Evolutionary conservation across 768 basidiomycete genomes (phyloP), one percentile per base, ranked within the genome.

Genomic region (Leccinum barrowsii): DNA sequence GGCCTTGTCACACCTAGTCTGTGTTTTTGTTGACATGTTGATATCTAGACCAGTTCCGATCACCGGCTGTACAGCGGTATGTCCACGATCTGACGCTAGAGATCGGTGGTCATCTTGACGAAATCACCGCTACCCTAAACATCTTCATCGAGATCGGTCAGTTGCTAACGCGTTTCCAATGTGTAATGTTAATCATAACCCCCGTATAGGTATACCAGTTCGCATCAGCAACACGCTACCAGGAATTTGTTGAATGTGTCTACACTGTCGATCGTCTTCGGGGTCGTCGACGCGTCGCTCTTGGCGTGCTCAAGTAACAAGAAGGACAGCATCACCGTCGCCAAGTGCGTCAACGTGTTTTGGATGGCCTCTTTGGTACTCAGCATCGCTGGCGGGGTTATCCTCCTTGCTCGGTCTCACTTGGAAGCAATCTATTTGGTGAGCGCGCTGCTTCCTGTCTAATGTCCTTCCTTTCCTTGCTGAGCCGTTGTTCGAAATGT

Each of bases 371-470:
- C 80, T 1, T 60, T 82, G 59, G 70, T 82, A 4, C 81, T 82
- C 68, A 80, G 79, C 48, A 80, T 82, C 49, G 80, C 76, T 2
- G 76, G 78, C 5, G 81, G 81, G 2, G 81, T 26, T 7, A 26
- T 7, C 24, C 24, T 82, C 54, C 52, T 67, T 82, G 5, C 70
- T 82, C 2, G 80, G 80, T 40, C 65, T 82, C 34, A 82, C 81
- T 1, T 82, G 80, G 80, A 82, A 81, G 60, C 78, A 81, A 55
- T 80, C 80, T 2, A 78, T 79, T 70, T 82, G 80, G 80, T 81
- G 64, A 55, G 80, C 56, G 15, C 13, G 50, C 11, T 50, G 6
- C 10, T 30, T 6, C 17, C 17, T n/a, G 52, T n/a, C 12, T 37
- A 24, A 19, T 22, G 34, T 19, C 47, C 0, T 34, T 19, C 47